A percentile compares a stretch with the other conserved stretches of the same genome.
These are phyloP conservation scores for Pseudogymnoascus sp. DNA, from an alignment of 2,329 filamentous ascomycete genomes.

Conservation along the genomic window DNA sequence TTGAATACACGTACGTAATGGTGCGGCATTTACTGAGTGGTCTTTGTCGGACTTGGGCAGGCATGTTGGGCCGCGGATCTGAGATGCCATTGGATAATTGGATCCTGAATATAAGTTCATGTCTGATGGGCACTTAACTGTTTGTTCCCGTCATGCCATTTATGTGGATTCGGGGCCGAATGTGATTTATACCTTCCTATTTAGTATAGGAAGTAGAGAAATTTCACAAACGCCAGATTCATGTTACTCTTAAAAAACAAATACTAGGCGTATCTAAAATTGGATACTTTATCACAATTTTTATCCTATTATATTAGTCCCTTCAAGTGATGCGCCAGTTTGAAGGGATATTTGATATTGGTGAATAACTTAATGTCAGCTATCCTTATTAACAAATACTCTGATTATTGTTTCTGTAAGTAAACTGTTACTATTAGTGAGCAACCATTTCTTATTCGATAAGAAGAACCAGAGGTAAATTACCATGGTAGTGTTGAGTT, in stretches of 20 bases:
- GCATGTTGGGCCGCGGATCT: neutral
- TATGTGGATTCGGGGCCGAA: neutral
- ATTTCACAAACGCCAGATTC: neutral
- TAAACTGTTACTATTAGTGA: neutral
- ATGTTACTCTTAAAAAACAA: neutral
- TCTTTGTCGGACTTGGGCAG: neutral
- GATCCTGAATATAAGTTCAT: neutral
- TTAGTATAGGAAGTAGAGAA: neutral
- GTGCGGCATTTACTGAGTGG: neutral
- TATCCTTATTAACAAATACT: neutral
- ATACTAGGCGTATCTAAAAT: neutral
- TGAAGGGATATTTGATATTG: too few relatives aligned
- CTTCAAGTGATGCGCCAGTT: neutral
- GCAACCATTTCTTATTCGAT: neutral
- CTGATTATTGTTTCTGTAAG: neutral
- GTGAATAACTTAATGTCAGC: neutral
- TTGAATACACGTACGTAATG: conserved; percentile 24
- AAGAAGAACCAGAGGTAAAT: neutral
- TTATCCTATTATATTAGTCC: neutral
- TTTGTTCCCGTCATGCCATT: neutral
- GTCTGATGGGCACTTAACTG: neutral
- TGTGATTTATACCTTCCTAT: neutral
- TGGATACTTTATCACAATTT: neutral
- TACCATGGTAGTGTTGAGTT: neutral
- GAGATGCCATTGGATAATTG: neutral